phyloP scores from a whole-genome alignment of 108 stramenopile genomes.

The Cyclostephanos invisitatus region DNA sequence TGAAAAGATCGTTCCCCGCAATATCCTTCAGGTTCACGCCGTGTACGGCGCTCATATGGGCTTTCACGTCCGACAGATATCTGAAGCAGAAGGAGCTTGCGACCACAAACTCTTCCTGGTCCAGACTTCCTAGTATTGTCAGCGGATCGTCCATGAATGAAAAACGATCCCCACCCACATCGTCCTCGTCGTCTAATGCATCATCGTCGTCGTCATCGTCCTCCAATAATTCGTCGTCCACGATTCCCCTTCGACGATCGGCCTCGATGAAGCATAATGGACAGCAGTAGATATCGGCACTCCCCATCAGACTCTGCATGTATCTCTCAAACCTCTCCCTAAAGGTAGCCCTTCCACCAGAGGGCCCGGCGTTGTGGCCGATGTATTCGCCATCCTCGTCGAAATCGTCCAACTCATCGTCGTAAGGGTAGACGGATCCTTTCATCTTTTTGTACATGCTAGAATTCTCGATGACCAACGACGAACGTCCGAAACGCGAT shows the following conservation, averaged over 20 bases:
- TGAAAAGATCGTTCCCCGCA: slow-evolving; percentile 73
- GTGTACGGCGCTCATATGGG: slow-evolving; percentile 68
- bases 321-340: slow-evolving; percentile 55
- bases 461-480: slow-evolving; percentile 63
- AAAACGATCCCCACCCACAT: slow-evolving; percentile 34
- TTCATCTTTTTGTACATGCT: slow-evolving; percentile 54
- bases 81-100: slow-evolving; percentile 73
- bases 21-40: slow-evolving; percentile 53
- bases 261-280: slow-evolving; percentile 77
- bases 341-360: slow-evolving; percentile 35
- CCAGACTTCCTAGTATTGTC: slow-evolving; percentile 63
- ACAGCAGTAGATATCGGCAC: slow-evolving; percentile 71
- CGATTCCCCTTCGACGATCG: slow-evolving; percentile 38
- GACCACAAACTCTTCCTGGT: slow-evolving; percentile 57
- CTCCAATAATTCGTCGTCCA: slow-evolving; percentile 34
- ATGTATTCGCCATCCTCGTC: slow-evolving; percentile 40
- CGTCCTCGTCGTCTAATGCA: slow-evolving; percentile 30
- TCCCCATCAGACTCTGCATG: slow-evolving; percentile 65
- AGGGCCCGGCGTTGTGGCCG: slow-evolving; percentile 2
- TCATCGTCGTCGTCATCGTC: slow-evolving; percentile 48
- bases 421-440: background rate
- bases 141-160: slow-evolving; percentile 69
- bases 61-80: slow-evolving; percentile 58
- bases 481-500: slow-evolving; percentile 69
- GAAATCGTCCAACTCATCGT: slow-evolving; percentile 44